Percentiles rank a stretch among this genome's conserved stretches.
phyloP scores from a whole-genome alignment of 129 eudicot genomes.

The Cynara cardunculus region DNA sequence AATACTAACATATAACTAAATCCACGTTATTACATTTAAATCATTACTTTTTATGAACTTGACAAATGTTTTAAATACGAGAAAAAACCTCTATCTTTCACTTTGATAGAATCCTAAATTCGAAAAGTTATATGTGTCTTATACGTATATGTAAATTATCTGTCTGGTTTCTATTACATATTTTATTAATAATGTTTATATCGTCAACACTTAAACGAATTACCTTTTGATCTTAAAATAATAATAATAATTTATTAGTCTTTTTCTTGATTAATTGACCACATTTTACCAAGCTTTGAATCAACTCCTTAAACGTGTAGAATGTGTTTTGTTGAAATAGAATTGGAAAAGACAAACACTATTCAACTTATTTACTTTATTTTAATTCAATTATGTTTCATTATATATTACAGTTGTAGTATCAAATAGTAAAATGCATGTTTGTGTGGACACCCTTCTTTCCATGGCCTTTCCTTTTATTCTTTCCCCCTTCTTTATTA shows the following conservation, averaged over 20 bases:
- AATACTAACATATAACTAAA: background rate
- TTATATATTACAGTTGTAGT: background rate
- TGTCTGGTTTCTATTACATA: too few relatives aligned
- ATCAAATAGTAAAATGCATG: constrained; percentile 24
- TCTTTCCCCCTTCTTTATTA: constrained; percentile 16
- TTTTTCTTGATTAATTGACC: constrained; percentile 14
- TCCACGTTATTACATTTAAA: background rate
- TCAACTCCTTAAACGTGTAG: constrained; percentile 26
- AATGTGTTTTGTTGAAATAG: constrained; percentile 8
- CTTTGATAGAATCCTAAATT: too few relatives aligned
- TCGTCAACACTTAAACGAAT: too few relatives aligned
- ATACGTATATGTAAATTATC: too few relatives aligned
- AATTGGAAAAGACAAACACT: background rate
- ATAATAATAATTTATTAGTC: background rate
- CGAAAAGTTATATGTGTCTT: background rate
- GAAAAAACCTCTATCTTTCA: too few relatives aligned
- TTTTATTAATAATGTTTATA: too few relatives aligned
- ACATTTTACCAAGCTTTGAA: background rate
- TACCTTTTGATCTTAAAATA: background rate
- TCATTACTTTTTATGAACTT: too few relatives aligned
- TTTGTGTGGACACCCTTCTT: constrained; percentile 33
- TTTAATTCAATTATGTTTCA: too few relatives aligned
- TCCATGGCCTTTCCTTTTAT: constrained; percentile 36
- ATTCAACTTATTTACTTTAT: background rate
- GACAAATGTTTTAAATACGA: too few relatives aligned